Percentiles rank a stretch among this genome's conserved stretches.
Conservation (phyloP, 257 asterid genomes). For the Forsythia viridissima region DNA sequence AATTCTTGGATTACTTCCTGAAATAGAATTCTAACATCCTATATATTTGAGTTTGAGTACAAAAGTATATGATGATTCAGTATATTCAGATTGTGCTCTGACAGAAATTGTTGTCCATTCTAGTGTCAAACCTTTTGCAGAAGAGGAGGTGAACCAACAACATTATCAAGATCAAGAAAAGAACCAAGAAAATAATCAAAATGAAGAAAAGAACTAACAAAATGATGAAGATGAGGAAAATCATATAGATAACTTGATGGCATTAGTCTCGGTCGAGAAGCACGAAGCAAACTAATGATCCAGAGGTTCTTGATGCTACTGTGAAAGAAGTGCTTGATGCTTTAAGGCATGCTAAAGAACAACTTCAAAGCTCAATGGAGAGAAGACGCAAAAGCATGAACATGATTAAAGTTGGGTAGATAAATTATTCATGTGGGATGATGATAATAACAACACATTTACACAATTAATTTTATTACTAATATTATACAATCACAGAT, state of each 20-base stretch:
- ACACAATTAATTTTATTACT: no score
- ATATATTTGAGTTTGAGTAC: background rate
- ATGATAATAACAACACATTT: no score
- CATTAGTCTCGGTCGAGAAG: conserved; percentile 36
- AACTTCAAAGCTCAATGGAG: conserved; percentile 61
- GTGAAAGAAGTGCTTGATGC: conserved; percentile 65
- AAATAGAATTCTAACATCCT: background rate
- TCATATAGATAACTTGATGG: background rate
- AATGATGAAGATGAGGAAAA: background rate
- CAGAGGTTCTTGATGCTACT: conserved; percentile 63
- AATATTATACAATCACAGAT: no score
- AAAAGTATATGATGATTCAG: background rate
- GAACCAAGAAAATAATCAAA: no score
- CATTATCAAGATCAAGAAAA: background rate
- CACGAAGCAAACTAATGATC: conserved; percentile 37
- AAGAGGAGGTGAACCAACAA: background rate
- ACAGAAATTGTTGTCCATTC: background rate
- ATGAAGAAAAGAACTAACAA: no score
- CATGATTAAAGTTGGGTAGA: conserved; percentile 53
- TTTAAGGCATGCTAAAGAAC: conserved; percentile 62
- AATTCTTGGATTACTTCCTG: background rate
- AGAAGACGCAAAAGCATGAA: conserved; percentile 28
- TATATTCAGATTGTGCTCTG: background rate
- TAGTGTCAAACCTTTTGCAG: background rate
- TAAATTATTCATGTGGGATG: background rate